Base-by-base conservation (phyloP, 305 asterid genomes). In the Andrographis paniculata region DNA sequence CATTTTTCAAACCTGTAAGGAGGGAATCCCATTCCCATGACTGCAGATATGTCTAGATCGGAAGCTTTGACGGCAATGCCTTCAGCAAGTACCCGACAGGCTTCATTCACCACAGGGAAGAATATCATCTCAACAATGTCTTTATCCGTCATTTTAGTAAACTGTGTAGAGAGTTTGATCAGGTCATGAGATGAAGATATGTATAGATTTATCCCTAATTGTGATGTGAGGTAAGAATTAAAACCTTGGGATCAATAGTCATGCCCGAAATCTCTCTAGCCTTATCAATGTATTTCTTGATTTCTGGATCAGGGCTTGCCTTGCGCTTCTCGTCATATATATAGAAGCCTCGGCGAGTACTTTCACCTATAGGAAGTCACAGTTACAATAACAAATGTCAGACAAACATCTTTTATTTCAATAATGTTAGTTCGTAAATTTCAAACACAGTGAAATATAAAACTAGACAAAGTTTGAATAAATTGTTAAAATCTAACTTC, bases 11-110 rank as follows among this genome's bases (percentile, higher is more conserved):
- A 89, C 99, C 99, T 81, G 84, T 87, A 92, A 45, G 96, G 89
- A 9, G 99, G 95, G 62, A 84, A 92, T 14, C 99, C 99, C 99
- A 92, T 87, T 64, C 99, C 99, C 99, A 87, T 87, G 45, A 92
- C 84, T 40, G 86, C 81, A 45, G 99, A 66, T 28, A 92, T 72
- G 79, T 92, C 99, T 7, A 92, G 89, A 71, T 87, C 99, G 3
- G 95, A 73, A 56, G 99, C 84, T 67, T 92, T 87, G 40, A 84
- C 88, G 10, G 87, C 94, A 49, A 92, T 87, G 17, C 95, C 94
- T 62, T 92, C 99, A 35, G 74, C 88, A 18, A 83, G 86, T 41
- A 92, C 99, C 35, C 97, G 80, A 55, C 99, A 92, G 1, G 99
- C 95, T 80, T 92, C 99, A 9, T 92, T 92, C 64, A 92, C 94